Conservation (phyloP, 306 rosid genomes). For the Bauhinia variegata region DNA sequence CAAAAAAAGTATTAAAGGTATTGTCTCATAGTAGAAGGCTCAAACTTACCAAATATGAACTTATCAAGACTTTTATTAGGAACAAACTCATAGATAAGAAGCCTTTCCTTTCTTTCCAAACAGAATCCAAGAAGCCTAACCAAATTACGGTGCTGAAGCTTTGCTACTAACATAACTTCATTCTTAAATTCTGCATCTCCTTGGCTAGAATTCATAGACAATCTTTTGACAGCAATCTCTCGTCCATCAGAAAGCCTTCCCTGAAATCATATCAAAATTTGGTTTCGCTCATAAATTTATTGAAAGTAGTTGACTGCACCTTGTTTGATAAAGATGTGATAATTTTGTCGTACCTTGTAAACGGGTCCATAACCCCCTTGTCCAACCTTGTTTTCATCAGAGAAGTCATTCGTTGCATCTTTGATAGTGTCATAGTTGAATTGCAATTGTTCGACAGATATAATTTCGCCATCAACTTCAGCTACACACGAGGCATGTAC, state of each 20-base stretch:
- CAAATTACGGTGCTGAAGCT: slow-evolving; percentile 60
- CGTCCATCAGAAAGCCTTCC: slow-evolving; percentile 41
- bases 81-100: slow-evolving; percentile 62
- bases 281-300: neutral
- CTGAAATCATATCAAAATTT: slow-evolving; percentile 25
- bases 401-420: slow-evolving; percentile 48
- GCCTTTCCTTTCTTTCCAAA: slow-evolving; percentile 47
- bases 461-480: slow-evolving; percentile 22
- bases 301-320: neutral
- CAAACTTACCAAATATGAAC: slow-evolving; percentile 46
- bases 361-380: slow-evolving; percentile 66
- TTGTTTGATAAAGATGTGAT: neutral
- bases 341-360: slow-evolving; percentile 47
- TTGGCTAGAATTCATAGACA: slow-evolving; percentile 45
- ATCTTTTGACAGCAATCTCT: slow-evolving; percentile 52
- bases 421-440: slow-evolving; percentile 40
- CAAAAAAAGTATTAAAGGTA: neutral
- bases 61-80: slow-evolving; percentile 53
- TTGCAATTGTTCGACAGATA: slow-evolving; percentile 24
- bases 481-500: slow-evolving; percentile 2
- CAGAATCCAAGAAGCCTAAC: slow-evolving; percentile 58
- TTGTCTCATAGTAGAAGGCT: neutral
- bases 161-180: slow-evolving; percentile 50
- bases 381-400: slow-evolving; percentile 56
- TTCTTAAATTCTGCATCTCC: slow-evolving; percentile 59